These are phyloP conservation scores for Aspergillus felis DNA, from an alignment of 2,329 filamentous ascomycete genomes.

Conservation along the genomic window DNA sequence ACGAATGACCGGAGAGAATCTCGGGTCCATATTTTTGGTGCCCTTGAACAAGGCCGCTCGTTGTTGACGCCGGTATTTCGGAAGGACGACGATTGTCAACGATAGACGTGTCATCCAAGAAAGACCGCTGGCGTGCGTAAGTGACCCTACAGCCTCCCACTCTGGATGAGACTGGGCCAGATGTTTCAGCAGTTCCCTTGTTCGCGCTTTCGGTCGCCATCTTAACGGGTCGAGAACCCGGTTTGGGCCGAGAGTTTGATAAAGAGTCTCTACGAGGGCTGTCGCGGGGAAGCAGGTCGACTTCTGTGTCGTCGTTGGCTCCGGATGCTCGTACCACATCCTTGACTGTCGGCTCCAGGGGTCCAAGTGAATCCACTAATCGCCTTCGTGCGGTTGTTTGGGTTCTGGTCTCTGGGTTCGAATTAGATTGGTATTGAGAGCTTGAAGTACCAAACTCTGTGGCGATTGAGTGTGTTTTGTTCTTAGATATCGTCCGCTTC, in stretches of 20 bases:
- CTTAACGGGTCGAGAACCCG: background rate
- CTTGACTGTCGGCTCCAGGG: conserved; percentile 6
- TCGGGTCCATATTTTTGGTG: conserved; percentile 4
- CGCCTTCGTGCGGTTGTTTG: conserved; percentile 27
- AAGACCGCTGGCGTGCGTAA: conserved; percentile 58
- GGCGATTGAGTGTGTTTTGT: background rate
- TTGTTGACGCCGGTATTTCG: conserved; percentile 2
- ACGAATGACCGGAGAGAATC: conserved; percentile 11
- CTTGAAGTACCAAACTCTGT: background rate
- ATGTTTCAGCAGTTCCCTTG: conserved; percentile 6
- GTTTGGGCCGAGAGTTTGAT: background rate
- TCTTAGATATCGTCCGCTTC: background rate
- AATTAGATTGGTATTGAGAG: background rate
- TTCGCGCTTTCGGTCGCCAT: background rate
- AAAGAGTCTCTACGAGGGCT: background rate
- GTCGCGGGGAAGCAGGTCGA: background rate
- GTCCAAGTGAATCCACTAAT: conserved; percentile 32
- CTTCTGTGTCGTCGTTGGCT: background rate
- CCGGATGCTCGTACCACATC: background rate
- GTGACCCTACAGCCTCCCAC: conserved; percentile 48
- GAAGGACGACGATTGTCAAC: conserved; percentile 9
- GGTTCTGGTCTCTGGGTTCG: conserved; percentile 1
- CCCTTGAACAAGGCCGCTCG: conserved; percentile 2
- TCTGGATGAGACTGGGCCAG: conserved; percentile 17
- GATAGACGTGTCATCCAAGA: conserved; percentile 49